Evolutionary conservation across 164 flowering plant genomes (phyloP).

Genomic region (Aristolochia fimbriata): DNA sequence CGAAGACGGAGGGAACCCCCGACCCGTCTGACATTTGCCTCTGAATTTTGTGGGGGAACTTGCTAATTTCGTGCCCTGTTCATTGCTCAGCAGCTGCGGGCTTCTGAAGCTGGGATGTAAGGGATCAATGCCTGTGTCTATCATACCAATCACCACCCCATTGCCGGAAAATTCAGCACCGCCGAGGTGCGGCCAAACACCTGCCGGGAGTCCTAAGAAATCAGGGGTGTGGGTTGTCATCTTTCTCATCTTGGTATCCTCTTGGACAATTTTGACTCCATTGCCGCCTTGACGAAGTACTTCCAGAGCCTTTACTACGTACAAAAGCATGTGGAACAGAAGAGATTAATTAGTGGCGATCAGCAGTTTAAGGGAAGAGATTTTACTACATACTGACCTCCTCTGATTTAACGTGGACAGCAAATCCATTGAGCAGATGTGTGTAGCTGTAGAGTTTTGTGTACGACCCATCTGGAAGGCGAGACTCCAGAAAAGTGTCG

Average conservation of each 20-base stretch:
- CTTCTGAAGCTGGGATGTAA: slow-evolving; percentile 38
- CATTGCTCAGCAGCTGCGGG: neutral
- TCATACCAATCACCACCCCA: slow-evolving; percentile 43
- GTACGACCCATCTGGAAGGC: slow-evolving; percentile 24
- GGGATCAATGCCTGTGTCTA: slow-evolving; percentile 55
- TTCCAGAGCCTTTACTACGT: slow-evolving; percentile 33
- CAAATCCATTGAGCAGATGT: slow-evolving; percentile 43
- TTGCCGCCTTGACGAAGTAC: slow-evolving; percentile 21
- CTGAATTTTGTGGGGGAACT: slow-evolving; percentile 20
- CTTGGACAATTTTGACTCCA: slow-evolving; percentile 31
- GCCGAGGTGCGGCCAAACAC: slow-evolving; percentile 41
- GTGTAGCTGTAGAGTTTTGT: slow-evolving; percentile 43
- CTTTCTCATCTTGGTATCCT: slow-evolving; percentile 40
- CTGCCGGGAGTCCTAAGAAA: slow-evolving; percentile 30
- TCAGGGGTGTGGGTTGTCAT: slow-evolving; percentile 47
- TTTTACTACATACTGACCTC: too few species aligned
- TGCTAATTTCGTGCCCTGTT: neutral
- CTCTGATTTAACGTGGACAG: slow-evolving; percentile 22
- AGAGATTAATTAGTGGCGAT: too few species aligned
- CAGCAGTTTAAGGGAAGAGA: too few species aligned
- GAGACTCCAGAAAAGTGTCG: slow-evolving; percentile 32
- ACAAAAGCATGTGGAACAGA: slow-evolving; percentile 12
- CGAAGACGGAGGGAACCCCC: slow-evolving; percentile 22
- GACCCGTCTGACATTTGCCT: slow-evolving; percentile 38
- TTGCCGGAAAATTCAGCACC: slow-evolving; percentile 35